Base-by-base conservation (phyloP, 805 yeast genomes). In the Jamesozyma piceae region DNA sequence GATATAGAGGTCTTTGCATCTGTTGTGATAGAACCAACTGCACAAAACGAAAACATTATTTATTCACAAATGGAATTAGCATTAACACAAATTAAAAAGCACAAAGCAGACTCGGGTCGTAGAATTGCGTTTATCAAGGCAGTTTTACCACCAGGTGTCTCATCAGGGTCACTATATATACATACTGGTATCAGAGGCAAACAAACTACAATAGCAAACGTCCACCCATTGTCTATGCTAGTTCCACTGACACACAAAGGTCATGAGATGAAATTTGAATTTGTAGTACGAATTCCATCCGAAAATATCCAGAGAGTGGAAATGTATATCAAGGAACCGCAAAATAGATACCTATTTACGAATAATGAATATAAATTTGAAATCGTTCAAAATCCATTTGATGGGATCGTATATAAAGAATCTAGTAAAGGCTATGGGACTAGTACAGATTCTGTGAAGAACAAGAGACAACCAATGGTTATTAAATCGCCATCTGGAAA, bases 401-500 rank as follows among this genome's bases (percentile, higher is more conserved):
- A 57, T 64, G 72, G 80, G 2, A 50, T 76, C 37, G 53, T 61
- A 5, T 55, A 66, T 19, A 60, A 47, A 20, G 46, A 46, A 11
- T 26, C 27, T 21, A 20, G 24, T 10, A 17, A 21, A 4, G 20
- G 22, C n/a, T 8, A 24, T 6, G 28, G 11, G 6, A 24, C 10
- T 24, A 8, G 10, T 11, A 24, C 6, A 11, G 13, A 19, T 15
- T 18, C 44, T 9, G 43, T 58, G 8, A 49, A 62, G 2, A 72
- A 66, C 39, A 58, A 64, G 43, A 66, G 63, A 32, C 77, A 73
- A 48, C 75, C 80, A 47, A 58, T 85, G 40, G 89, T 82, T 1
- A 63, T 90, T 15, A 88, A 87, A 55, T 74, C 92, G 0, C 98
- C 98, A 2, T 75, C 84, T 1, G 96, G 96, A 0, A 79, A 80